Evolutionary conservation across 1,284 basidiomycete species (phyloP).

Genomic region (Leucoagaricus sp.): DNA sequence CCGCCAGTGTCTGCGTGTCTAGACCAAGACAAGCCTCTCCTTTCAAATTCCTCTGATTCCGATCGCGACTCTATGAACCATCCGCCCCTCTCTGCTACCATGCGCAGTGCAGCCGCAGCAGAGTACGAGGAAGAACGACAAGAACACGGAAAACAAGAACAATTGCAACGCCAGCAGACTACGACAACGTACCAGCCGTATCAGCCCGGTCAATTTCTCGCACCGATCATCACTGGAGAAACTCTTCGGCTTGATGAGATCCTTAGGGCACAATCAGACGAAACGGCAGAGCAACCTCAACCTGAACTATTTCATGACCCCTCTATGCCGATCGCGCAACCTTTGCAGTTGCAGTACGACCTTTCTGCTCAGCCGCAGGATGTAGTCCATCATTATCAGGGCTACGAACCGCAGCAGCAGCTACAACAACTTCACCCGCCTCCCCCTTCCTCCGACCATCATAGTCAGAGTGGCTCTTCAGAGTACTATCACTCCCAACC

Average conservation of each 20-base stretch:
- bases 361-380: background rate
- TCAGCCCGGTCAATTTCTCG: slow-evolving; percentile 48
- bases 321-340: slow-evolving; percentile 17
- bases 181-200: slow-evolving; percentile 39
- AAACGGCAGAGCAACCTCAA: slow-evolving; percentile 16
- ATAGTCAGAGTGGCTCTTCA: slow-evolving; percentile 3
- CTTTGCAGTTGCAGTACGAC: slow-evolving; percentile 11
- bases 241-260: slow-evolving; percentile 41
- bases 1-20: slow-evolving; percentile 20
- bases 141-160: slow-evolving; percentile 5
- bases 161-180: slow-evolving; percentile 8
- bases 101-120: slow-evolving; percentile 9
- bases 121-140: slow-evolving; percentile 8
- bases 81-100: slow-evolving; percentile 9
- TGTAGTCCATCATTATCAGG: background rate
- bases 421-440: background rate
- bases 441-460: slow-evolving; percentile 7
- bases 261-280: slow-evolving; percentile 17
- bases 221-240: slow-evolving; percentile 51
- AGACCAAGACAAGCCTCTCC: slow-evolving; percentile 13
- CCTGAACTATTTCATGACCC: slow-evolving; percentile 27
- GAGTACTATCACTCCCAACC: slow-evolving; percentile 27
- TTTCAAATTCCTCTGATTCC: slow-evolving; percentile 19
- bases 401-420: background rate
- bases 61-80: slow-evolving; percentile 17